These are phyloP conservation scores for Mucor piriformis DNA, from an alignment of 371 early-diverging fungal genomes.

Conservation along the genomic window DNA sequence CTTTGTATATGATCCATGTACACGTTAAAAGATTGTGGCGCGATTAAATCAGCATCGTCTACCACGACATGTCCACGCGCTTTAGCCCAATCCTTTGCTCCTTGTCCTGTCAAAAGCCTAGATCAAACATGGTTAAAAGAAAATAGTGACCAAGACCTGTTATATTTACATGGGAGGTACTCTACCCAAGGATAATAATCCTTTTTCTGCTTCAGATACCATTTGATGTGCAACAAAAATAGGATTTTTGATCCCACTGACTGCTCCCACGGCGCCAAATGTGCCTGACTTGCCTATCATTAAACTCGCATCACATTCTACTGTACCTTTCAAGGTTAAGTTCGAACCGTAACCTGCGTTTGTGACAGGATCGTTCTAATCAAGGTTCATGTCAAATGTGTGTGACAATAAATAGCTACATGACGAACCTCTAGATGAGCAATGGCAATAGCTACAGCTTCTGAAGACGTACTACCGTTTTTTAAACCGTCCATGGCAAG, in stretches of 20 bases:
- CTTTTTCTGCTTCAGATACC: constrained; percentile 42
- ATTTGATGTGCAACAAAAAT: constrained; percentile 61
- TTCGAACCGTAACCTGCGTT: constrained; percentile 78
- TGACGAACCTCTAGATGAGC: constrained; percentile 50
- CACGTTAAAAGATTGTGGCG: too few species aligned
- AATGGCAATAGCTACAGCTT: constrained; percentile 42
- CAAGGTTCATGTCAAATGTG: too few species aligned
- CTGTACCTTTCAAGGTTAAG: constrained; percentile 70
- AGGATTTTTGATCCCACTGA: constrained; percentile 71
- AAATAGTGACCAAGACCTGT: not conserved
- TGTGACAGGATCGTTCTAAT: constrained; percentile 54
- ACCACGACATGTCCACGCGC: constrained; percentile 32
- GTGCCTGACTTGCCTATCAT: constrained; percentile 69
- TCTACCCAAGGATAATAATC: constrained; percentile 60
- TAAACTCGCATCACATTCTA: constrained; percentile 89
- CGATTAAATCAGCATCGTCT: constrained; percentile 22
- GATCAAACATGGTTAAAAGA: not conserved
- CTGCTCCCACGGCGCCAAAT: constrained; percentile 83
- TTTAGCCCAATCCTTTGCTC: constrained; percentile 61
- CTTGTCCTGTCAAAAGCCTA: constrained; percentile 66
- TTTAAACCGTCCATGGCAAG: constrained; percentile 33
- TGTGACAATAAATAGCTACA: too few species aligned
- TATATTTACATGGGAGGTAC: constrained; percentile 69
- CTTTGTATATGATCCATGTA: constrained; percentile 30
- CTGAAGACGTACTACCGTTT: constrained; percentile 20